Evolutionary conservation across 257 asterid genomes (phyloP).

Genomic region (Rubia yunnanensis): DNA sequence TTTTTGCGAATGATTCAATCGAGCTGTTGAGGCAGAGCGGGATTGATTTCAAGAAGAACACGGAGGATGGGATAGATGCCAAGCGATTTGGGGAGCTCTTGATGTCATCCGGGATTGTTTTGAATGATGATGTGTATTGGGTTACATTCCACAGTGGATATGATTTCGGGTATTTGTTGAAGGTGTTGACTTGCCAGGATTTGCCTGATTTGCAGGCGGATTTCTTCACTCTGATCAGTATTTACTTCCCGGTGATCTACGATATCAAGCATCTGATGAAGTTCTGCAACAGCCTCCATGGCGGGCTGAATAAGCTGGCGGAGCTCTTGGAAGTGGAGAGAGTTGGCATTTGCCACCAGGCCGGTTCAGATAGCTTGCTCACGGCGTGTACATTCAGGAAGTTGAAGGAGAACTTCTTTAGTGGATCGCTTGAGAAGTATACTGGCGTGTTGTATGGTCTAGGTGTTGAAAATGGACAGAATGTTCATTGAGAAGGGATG

Average conservation of each 20-base stretch:
- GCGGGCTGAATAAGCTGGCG: slow-evolving; percentile 69
- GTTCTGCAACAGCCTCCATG: slow-evolving; percentile 63
- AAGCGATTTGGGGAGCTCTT: slow-evolving; percentile 58
- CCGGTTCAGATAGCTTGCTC: slow-evolving; percentile 76
- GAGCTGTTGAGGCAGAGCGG: slow-evolving; percentile 61
- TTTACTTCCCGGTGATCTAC: slow-evolving; percentile 55
- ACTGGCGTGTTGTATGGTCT: slow-evolving; percentile 70
- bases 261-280: slow-evolving; percentile 74
- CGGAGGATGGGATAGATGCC: slow-evolving; percentile 46
- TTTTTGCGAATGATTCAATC: slow-evolving; percentile 50
- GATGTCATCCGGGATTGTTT: slow-evolving; percentile 70
- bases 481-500: slow-evolving; percentile 22
- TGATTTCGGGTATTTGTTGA: slow-evolving; percentile 67
- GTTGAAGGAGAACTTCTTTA: slow-evolving; percentile 55
- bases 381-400: slow-evolving; percentile 59
- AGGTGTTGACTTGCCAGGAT: slow-evolving; percentile 58
- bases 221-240: slow-evolving; percentile 43
- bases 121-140: slow-evolving; percentile 59
- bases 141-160: slow-evolving; percentile 73
- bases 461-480: slow-evolving; percentile 56
- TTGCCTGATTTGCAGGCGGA: slow-evolving; percentile 50
- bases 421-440: slow-evolving; percentile 57
- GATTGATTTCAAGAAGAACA: slow-evolving; percentile 46
- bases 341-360: slow-evolving; percentile 76
- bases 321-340: slow-evolving; percentile 69